Evolutionary conservation across 192 early-diverging fungal species (phyloP).

Genomic region (Rhizophagus sp.): DNA sequence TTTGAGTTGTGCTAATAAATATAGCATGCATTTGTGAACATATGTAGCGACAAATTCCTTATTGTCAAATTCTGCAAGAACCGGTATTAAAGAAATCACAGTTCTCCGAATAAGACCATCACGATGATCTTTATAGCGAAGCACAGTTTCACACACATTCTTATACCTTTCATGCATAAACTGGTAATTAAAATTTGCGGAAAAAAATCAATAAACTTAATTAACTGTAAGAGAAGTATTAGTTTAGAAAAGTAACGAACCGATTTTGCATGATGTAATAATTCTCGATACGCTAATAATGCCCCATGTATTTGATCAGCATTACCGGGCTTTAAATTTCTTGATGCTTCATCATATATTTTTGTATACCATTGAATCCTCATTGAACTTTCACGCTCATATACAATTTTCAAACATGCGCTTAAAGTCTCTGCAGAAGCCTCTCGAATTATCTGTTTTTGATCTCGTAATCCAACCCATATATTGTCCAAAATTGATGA

Average conservation of each 20-base stretch:
- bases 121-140: slow-evolving; percentile 75
- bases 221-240: not conserved
- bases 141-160: slow-evolving; percentile 73
- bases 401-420: slow-evolving; percentile 74
- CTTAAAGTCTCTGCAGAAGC: slow-evolving; percentile 80
- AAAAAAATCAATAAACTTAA: not conserved
- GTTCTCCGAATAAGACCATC: slow-evolving; percentile 79
- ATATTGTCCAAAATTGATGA: slow-evolving; percentile 81
- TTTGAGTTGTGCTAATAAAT: slow-evolving; percentile 72
- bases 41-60: slow-evolving; percentile 67
- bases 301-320: slow-evolving; percentile 86
- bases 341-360: slow-evolving; percentile 82
- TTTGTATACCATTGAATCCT: slow-evolving; percentile 70
- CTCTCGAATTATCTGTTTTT: slow-evolving; percentile 71
- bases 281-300: slow-evolving; percentile 76
- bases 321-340: slow-evolving; percentile 65
- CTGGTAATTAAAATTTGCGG: slow-evolving; percentile 39
- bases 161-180: slow-evolving; percentile 83
- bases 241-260: slow-evolving; percentile 40
- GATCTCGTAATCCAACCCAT: slow-evolving; percentile 82
- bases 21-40: slow-evolving; percentile 70
- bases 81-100: slow-evolving; percentile 82
- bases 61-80: slow-evolving; percentile 78
- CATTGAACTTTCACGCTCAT: slow-evolving; percentile 71
- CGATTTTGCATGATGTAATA: slow-evolving; percentile 79